Evolutionary conservation across 2,329 filamentous ascomycete genomes (phyloP), one percentile per base, ranked within the genome.

Genomic region (Aspergillus sp.): DNA sequence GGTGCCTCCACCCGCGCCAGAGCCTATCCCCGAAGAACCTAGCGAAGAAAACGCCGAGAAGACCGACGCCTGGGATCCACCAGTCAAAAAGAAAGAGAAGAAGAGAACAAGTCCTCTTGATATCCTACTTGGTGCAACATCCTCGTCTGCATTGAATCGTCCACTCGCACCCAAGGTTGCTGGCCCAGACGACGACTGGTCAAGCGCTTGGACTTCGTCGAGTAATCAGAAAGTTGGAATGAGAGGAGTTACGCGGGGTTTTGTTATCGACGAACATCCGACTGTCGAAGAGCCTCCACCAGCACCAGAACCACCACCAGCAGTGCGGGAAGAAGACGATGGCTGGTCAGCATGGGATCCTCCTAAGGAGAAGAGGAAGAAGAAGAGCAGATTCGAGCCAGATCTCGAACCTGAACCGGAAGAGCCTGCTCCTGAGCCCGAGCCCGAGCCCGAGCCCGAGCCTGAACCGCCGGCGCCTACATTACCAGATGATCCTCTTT

Each of bases 191-290:
- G 69, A 70, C 12, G 65, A 67, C 30, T 65, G 66, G 15, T 35
- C 13, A 5, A 15, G 33, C 33, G 33, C 33, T 19, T 67, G 62
- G 62, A 59, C 57, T 27, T 54, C 56, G 23, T 22, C 51, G 7
- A 39, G 37, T n/a, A 56, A 53, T 12, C 66, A 69, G 52, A 64
- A 69, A 49, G 72, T 74, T 56, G 72, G 72, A 56, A 72, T 71
- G 44, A 69, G 69, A 10, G 25, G 25, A 50, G 61, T 62, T 7
- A 58, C 55, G 51, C 68, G 68, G 49, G 61, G 59, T 35, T 47
- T 45, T 5, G 51, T 55, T 13, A 52, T 59, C 4, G 61, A 62
- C 25, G 60, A 62, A 47, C 54, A 57, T 49, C 50, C 55, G 9
- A 47, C 52, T n/a, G 41, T 42, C 20, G 48, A 51, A 12, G 45